These are phyloP conservation scores for Lizonia empirigonia DNA, from an alignment of 2,329 filamentous ascomycete genomes.

Conservation along the genomic window DNA sequence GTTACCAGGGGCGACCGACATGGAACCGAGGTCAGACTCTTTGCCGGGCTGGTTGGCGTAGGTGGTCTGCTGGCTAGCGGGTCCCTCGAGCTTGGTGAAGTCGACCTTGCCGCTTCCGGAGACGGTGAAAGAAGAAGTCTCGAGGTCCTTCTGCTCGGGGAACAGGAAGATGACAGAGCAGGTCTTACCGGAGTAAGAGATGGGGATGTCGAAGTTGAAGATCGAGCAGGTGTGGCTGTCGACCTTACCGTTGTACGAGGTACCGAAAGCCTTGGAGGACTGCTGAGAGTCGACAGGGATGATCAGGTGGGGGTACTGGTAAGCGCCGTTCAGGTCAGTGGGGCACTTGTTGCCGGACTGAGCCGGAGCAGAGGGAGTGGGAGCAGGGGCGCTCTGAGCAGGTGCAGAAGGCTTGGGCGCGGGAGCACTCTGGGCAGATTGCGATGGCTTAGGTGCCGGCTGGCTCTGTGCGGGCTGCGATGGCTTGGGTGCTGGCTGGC, in stretches of 20 bases:
- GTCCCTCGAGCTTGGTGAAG: constrained; percentile 57
- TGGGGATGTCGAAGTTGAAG: constrained; percentile 72
- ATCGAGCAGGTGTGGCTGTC: constrained; percentile 57
- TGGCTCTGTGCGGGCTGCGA: not conserved
- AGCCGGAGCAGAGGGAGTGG: constrained; percentile 6
- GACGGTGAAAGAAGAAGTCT: constrained; percentile 64
- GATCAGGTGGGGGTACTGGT: constrained; percentile 65
- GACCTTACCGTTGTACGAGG: constrained; percentile 59
- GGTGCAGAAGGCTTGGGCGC: constrained; percentile 3
- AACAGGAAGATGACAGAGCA: constrained; percentile 71
- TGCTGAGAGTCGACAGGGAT: constrained; percentile 62
- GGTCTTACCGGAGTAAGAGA: constrained; percentile 59
- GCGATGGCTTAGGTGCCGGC: not conserved
- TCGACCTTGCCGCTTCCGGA: constrained; percentile 60
- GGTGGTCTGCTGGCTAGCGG: constrained; percentile 58
- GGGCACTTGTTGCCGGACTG: constrained; percentile 24
- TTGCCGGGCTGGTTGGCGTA: constrained; percentile 58
- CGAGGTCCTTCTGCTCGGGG: constrained; percentile 61
- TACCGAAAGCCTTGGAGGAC: constrained; percentile 60
- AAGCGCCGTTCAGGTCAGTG: constrained; percentile 30
- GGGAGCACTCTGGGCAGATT: not conserved
- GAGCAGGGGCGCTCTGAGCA: not conserved
- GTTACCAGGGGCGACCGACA: constrained; percentile 58
- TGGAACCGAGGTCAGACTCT: constrained; percentile 51
- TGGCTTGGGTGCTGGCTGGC: constrained; percentile 2